A percentile compares a stretch with the other conserved stretches of the same genome.
phyloP scores from a whole-genome alignment of 2,329 filamentous ascomycete species.

The Fonsecaea pugnacius region DNA sequence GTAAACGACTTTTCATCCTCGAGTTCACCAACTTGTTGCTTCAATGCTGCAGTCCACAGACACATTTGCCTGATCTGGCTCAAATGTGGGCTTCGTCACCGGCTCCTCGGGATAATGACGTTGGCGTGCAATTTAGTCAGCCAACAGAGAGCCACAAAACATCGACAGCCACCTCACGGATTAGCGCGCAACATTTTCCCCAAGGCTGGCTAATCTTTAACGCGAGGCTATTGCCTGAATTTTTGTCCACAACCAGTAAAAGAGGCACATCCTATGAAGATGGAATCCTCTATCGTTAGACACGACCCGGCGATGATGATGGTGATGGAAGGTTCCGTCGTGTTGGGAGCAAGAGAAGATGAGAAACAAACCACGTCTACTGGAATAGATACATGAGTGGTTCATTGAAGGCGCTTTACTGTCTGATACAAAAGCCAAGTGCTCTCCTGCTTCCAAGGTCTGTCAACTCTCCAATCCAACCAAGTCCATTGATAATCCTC shows the following conservation, averaged over 20 bases:
- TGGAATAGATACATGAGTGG: background rate
- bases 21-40: background rate
- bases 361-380: background rate
- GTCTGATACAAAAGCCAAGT: background rate
- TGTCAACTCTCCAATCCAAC: background rate
- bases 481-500: background rate
- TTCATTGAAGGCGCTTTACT: background rate
- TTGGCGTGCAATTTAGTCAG: conserved; percentile 5
- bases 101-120: conserved; percentile 3
- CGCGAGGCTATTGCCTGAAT: conserved; percentile 20
- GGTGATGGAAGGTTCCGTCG: background rate
- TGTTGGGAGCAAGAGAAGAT: background rate
- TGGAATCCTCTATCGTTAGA: background rate
- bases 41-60: background rate
- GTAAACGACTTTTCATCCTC: background rate
- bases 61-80: background rate
- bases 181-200: conserved; percentile 22
- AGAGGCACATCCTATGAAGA: background rate
- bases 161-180: background rate
- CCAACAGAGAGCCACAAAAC: conserved; percentile 1
- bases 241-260: conserved; percentile 19
- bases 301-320: background rate
- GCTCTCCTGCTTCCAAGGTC: background rate
- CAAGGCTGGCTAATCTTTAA: conserved; percentile 22
- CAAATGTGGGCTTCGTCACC: background rate